A percentile compares a stretch with the other conserved stretches of the same genome.
phyloP scores from a whole-genome alignment of 2,329 filamentous ascomycete genomes.

The Colletotrichum horii region DNA sequence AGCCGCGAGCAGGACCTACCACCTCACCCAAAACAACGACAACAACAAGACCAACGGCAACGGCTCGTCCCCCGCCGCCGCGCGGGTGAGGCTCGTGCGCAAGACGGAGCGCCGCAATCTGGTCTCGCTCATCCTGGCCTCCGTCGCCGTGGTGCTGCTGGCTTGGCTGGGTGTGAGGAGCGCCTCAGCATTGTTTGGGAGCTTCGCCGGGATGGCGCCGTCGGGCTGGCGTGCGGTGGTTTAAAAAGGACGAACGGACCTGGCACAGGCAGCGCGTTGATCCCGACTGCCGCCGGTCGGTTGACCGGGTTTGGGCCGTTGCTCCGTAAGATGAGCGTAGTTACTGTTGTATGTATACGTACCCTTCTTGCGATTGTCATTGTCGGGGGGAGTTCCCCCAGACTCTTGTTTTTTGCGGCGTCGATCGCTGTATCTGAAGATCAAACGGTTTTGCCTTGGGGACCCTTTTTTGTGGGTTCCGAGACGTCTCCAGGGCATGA shows the following conservation, averaged over 20 bases:
- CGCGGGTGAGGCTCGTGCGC: constrained; percentile 32
- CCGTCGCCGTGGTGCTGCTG: constrained; percentile 29
- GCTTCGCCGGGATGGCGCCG: background rate
- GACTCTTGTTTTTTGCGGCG: background rate
- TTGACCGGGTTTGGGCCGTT: background rate
- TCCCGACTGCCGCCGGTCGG: background rate
- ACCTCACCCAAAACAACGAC: constrained; percentile 3
- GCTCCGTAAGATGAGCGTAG: background rate
- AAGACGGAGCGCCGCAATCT: constrained; percentile 42
- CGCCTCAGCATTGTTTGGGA: constrained; percentile 7
- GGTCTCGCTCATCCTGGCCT: constrained; percentile 46
- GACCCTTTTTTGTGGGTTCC: background rate
- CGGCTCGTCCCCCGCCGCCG: constrained; percentile 32
- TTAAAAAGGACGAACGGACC: background rate
- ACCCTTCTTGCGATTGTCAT: background rate
- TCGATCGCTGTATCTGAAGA: constrained; percentile 3
- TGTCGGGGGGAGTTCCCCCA: background rate
- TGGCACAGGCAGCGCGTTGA: background rate
- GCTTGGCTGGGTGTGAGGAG: constrained; percentile 28
- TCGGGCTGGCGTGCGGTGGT: background rate
- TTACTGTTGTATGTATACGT: background rate
- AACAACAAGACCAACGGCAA: constrained; percentile 29
- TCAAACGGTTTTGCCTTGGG: background rate
- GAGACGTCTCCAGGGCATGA: background rate
- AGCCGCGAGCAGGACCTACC: background rate